A percentile compares a stretch with the other conserved stretches of the same genome.
Evolutionary conservation across 1,284 basidiomycete species (phyloP).

Genomic region (Boletellus sp.): DNA sequence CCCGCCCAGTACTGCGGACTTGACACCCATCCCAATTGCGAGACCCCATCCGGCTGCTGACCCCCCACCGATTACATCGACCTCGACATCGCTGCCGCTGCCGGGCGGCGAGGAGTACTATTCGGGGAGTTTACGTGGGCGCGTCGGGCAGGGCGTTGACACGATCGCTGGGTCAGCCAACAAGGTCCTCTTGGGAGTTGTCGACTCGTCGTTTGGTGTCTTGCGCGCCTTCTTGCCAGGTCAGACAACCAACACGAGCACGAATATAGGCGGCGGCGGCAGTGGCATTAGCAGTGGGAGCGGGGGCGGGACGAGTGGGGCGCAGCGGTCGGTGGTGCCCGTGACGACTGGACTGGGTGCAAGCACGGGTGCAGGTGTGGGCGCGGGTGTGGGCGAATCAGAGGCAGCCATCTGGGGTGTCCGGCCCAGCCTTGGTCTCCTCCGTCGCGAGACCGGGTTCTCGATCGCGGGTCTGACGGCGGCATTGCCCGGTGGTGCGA

Average conservation of each 20-base stretch:
- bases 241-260: conserved; percentile 22
- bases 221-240: conserved; percentile 60
- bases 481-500: conserved; percentile 41
- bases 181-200: conserved; percentile 81
- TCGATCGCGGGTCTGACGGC: conserved; percentile 78
- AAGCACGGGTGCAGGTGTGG: background rate
- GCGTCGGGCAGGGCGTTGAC: conserved; percentile 80
- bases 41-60: background rate
- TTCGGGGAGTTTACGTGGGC: conserved; percentile 58
- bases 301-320: background rate
- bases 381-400: background rate
- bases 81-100: too few species aligned
- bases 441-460: conserved; percentile 72
- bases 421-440: conserved; percentile 52
- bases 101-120: conserved; percentile 19
- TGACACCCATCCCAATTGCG: conserved; percentile 70
- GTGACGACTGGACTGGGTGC: conserved; percentile 4
- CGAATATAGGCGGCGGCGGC: too few species aligned
- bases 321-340: background rate
- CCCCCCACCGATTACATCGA: too few species aligned
- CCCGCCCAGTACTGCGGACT: conserved; percentile 57
- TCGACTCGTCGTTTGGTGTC: conserved; percentile 81
- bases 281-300: too few species aligned
- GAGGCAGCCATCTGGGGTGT: conserved; percentile 38
- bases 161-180: conserved; percentile 81